A percentile compares a stretch with the other conserved stretches of the same genome.
These are phyloP conservation scores for Kregervanrija pseudodelftensis DNA, from an alignment of 805 yeast species.

Conservation along the genomic window DNA sequence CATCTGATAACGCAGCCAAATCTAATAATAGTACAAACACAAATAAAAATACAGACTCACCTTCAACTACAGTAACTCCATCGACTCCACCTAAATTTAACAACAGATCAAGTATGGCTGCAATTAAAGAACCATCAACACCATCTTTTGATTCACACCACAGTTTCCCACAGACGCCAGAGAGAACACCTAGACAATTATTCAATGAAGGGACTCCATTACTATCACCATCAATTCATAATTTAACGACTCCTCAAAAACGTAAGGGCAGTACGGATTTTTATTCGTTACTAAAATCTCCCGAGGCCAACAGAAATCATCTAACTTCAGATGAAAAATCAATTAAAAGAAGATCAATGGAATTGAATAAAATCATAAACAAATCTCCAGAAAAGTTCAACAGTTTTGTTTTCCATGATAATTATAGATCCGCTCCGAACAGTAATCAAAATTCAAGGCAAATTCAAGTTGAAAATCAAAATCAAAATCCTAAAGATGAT, in stretches of 20 bases:
- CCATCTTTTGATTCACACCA: constrained; percentile 19
- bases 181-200: constrained; percentile 22
- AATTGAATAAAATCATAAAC: constrained; percentile 24
- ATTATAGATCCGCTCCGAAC: too few relatives aligned
- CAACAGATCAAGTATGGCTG: too few relatives aligned
- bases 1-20: too few relatives aligned
- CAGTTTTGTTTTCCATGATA: constrained; percentile 22
- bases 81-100: too few relatives aligned
- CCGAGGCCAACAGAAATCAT: constrained; percentile 20
- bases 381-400: constrained; percentile 18
- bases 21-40: too few relatives aligned
- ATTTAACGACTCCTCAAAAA: constrained; percentile 23
- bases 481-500: constrained; percentile 19
- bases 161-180: constrained; percentile 21
- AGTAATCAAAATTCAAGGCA: too few relatives aligned
- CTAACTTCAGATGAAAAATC: constrained; percentile 6
- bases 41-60: too few relatives aligned
- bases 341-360: constrained; percentile 27
- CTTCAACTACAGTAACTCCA: too few relatives aligned
- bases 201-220: constrained; percentile 26
- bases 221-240: constrained; percentile 20
- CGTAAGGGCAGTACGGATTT: constrained; percentile 27
- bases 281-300: constrained; percentile 29
- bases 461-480: constrained; percentile 10
- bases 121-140: constrained; percentile 18